Evolutionary conservation across 768 basidiomycete genomes (phyloP), one percentile per base, ranked within the genome.

Genomic region (Hericium coralloides): DNA sequence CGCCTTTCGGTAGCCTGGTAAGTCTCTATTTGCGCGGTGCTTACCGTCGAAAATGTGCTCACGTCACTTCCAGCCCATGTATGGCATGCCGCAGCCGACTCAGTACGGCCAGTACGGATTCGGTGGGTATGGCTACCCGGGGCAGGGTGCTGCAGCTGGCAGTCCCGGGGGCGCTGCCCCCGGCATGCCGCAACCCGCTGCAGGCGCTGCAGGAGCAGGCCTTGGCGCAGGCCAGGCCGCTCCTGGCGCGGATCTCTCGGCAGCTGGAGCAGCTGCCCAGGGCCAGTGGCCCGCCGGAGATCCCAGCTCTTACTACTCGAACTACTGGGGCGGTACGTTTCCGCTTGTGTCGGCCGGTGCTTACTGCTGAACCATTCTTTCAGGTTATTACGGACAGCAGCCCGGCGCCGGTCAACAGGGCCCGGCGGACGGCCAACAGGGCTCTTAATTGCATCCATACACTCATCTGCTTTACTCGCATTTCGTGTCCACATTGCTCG

Each of bases 321-420:
- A 87, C 67, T 89, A 90, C 68, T 90, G 89, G 89, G 85, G 87
- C 68, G 87, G 89, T 91, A 58, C 65, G 84, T 74, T n/a, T 56
- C 56, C 20, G 58, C 53, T 37, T 49, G 18, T 50, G 6, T 22
- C 43, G 17, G 38, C 15, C 26, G 58, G 8, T 52, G 17, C 10
- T 26, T 55, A 41, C 55, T 53, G 39, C 9, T 52, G 58, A 53
- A 36, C 58, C 60, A 17, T 52, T 58, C 18, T 25, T 41, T 2
- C 54, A 92, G 90, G 89, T 61, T 92, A 92, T 66, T 92, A 92
- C 64, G 81, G 82, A 53, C 90, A 91, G 70, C 87, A 87, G 71
- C 76, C 72, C 43, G 69, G 79, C 58, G 77, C 78, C 60, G 73
- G 69, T 48, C 84, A 84, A 67, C 84, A 83, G 55, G 76, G 79